Percentiles rank a stretch among this genome's conserved stretches.
phyloP scores from a whole-genome alignment of 2,329 filamentous ascomycete species.

The Alternaria novae-zelandiae region DNA sequence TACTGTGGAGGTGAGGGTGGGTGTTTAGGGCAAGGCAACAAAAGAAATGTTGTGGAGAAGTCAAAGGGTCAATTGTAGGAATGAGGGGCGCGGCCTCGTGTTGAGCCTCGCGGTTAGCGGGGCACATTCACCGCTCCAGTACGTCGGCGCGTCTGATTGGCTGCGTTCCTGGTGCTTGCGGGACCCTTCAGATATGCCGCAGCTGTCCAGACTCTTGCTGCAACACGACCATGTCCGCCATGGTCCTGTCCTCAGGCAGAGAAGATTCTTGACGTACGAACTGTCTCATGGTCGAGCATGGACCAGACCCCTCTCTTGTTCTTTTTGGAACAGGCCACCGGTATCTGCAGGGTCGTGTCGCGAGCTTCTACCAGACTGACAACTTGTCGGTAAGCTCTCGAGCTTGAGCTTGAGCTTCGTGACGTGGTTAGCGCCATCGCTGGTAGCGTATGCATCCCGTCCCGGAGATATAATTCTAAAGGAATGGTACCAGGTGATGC shows the following conservation, averaged over 20 bases:
- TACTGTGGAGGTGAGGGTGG: neutral
- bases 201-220: conserved; percentile 14
- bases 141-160: conserved; percentile 15
- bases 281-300: conserved; percentile 9
- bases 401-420: neutral
- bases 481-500: neutral
- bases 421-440: conserved; percentile 16
- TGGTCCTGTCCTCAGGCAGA: neutral
- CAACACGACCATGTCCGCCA: neutral
- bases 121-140: conserved; percentile 33
- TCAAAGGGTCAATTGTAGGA: conserved; percentile 14
- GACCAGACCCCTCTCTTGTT: conserved; percentile 15
- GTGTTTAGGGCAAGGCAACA: conserved; percentile 1
- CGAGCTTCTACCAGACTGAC: neutral
- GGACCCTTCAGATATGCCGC: conserved; percentile 10
- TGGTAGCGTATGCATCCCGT: neutral
- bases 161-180: conserved; percentile 25
- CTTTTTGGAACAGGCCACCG: neutral
- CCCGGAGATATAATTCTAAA: conserved; percentile 4
- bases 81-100: conserved; percentile 20
- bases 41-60: conserved; percentile 16
- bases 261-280: neutral
- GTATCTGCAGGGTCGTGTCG: neutral
- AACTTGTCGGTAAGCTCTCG: neutral
- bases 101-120: conserved; percentile 31